Conservation (phyloP, 2,329 filamentous ascomycete species). For the Neurospora sp. region DNA sequence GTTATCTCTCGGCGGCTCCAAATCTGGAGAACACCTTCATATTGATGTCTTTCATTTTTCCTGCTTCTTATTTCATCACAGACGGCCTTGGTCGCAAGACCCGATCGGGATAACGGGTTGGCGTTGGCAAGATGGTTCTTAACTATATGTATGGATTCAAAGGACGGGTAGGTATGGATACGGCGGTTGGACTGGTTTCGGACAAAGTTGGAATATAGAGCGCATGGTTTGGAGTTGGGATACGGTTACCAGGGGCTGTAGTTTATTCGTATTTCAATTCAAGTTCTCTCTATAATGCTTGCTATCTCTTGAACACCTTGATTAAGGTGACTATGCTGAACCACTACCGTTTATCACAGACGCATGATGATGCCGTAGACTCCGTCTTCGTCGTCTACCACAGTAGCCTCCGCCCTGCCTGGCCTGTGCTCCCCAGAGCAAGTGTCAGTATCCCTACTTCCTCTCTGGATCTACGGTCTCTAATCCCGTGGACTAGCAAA, state of each 20-base stretch:
- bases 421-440: neutral
- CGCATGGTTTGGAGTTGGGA: neutral
- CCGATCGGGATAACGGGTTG: neutral
- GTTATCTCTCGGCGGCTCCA: neutral
- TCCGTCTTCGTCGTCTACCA: neutral
- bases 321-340: neutral
- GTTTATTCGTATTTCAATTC: neutral
- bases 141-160: neutral
- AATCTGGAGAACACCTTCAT: neutral
- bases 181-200: neutral
- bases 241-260: neutral
- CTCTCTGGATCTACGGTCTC: rapidly evolving
- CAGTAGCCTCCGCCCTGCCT: neutral
- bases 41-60: neutral
- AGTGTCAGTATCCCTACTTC: rapidly evolving
- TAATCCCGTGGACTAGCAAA: no score
- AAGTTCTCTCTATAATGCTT: neutral
- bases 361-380: no score
- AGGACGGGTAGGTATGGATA: neutral
- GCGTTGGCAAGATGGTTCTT: neutral
- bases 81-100: neutral
- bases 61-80: neutral
- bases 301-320: neutral
- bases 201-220: neutral
- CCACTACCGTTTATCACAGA: neutral